Base-by-base conservation (phyloP, 345 rosid species). In the Lumnitzera racemosa region DNA sequence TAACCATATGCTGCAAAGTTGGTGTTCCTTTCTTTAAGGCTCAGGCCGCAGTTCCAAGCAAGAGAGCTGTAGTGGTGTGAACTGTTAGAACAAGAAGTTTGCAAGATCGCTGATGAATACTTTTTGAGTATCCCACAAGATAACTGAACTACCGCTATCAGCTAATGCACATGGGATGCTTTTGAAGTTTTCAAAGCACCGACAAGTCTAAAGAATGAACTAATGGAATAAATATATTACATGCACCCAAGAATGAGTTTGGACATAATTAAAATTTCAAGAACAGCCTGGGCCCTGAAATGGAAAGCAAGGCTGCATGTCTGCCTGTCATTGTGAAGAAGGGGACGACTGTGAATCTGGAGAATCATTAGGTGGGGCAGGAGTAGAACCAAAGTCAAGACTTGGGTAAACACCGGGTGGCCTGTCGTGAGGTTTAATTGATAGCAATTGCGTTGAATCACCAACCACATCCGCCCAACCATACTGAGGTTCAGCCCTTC, bases 401-500 rank as follows among this genome's bases (percentile, higher is more conserved):
- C 74, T 71, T 17, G 95, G 97, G 69, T 64, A 90, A 55, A 87
- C 82, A 53, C 99, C 96, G 0, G 99, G 99, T 1, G 99, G 97
- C 64, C 87, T 84, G 49, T 88, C 91, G 14, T 66, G 73, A 15
- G 95, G 90, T 76, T 86, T 53, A 59, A 94, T 94, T 0, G 96
- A 82, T 24, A 94, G 87, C 74, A 86, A 74, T 73, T 87, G 96
- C 57, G 72, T 85, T 7, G 97, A 89, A 71, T 94, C 91, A 12
- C 95, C 97, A 54, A 87, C 99, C 3, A 90, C 95, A 70, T 87
- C 97, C 16, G 95, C 92, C 99, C 99, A 94, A 47, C 99, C 99
- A 46, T 94, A 94, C 75, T 94, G 99, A 41, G 99, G 99, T 64
- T 94, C 97, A 36, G 90, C 95, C 81, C 99, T 94, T 61, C 69